These are phyloP conservation scores for Sporobolomyces phaffii DNA, from an alignment of 768 basidiomycete genomes.

Conservation along the genomic window DNA sequence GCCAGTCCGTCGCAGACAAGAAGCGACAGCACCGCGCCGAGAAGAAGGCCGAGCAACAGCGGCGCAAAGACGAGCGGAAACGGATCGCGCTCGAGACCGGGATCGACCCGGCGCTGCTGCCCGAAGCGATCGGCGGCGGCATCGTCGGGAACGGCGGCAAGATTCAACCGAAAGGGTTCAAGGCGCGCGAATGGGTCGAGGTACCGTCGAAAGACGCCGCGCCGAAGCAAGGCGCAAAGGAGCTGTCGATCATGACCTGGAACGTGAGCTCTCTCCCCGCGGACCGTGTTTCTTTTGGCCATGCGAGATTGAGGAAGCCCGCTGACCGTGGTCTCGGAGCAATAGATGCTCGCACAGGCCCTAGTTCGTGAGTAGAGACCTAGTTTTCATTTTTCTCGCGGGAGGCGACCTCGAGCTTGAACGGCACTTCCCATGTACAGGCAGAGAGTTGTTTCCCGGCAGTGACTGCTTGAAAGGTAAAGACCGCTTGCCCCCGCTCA, in stretches of 20 bases:
- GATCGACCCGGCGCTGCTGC: constrained; percentile 21
- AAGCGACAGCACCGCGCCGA: constrained; percentile 20
- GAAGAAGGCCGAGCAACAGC: constrained; percentile 30
- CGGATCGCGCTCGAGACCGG: constrained; percentile 15
- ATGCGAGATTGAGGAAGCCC: not conserved
- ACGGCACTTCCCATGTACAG: no score
- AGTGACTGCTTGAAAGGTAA: constrained; percentile 33
- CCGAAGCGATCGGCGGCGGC: not conserved
- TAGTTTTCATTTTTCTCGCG: not conserved
- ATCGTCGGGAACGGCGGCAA: not conserved
- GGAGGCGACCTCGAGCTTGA: no score
- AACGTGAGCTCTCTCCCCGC: constrained; percentile 20
- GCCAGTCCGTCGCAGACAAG: not conserved
- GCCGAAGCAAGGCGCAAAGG: not conserved
- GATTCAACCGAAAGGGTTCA: constrained; percentile 15
- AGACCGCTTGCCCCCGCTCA: constrained; percentile 28
- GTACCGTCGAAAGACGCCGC: not conserved
- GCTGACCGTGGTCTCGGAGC: not conserved
- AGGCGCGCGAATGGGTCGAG: constrained; percentile 24
- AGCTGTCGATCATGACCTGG: constrained; percentile 28
- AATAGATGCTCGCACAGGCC: constrained; percentile 37
- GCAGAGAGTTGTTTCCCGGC: constrained; percentile 25
- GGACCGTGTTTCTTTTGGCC: not conserved
- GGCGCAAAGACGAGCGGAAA: constrained; percentile 21
- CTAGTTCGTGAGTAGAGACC: constrained; percentile 24